Evolutionary conservation across 129 eudicot species (phyloP), one percentile per base, ranked within the genome.

Genomic region (Artemisia annua): DNA sequence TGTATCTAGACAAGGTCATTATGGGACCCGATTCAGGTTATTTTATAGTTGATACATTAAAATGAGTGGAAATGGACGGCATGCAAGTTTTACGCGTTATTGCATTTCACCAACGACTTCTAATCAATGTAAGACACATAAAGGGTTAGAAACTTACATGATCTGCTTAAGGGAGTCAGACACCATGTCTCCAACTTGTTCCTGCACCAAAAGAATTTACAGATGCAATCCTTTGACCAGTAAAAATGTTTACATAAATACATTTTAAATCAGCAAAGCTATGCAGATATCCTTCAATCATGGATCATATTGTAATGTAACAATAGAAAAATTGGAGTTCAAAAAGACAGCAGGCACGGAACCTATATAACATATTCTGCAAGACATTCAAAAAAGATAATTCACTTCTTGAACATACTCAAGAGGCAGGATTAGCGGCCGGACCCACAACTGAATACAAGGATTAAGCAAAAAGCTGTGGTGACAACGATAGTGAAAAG

Each of bases 31-130:
- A 50, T 51, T 63, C 5, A 18, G 63, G 63, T 52, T 17, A 54
- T 11, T 65, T 75, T 65, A 35, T 54, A 65, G 72, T 75, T 66
- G 72, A 75, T 53, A 19, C 72, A 75, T 35, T 32, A 54, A 18
- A 72, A 64, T 35, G 58, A 74, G 54, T 4, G 52, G 11, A 74
- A 30, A 73, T 43, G 63, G 26, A 74, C 15, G 12, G 65, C 28
- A 39, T 63, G 28, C 22, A 17, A n/a, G 39, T 51, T 30, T 58
- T 76, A 46, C 67, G 67, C 49, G 39, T 67, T 61, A 76, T 44
- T 13, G 17, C 59, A 66, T 18, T 49, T 50, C 14, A 32, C 53
- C 39, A 4, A 18, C 32, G 53, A 32, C 63, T 63, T 48, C 16
- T 12, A 26, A 61, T 24, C 60, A 72, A 28, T 48, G 16, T 16